Conservation (phyloP, 495 filamentous ascomycete genomes). For the Paragyromitra xinjiangensis region DNA sequence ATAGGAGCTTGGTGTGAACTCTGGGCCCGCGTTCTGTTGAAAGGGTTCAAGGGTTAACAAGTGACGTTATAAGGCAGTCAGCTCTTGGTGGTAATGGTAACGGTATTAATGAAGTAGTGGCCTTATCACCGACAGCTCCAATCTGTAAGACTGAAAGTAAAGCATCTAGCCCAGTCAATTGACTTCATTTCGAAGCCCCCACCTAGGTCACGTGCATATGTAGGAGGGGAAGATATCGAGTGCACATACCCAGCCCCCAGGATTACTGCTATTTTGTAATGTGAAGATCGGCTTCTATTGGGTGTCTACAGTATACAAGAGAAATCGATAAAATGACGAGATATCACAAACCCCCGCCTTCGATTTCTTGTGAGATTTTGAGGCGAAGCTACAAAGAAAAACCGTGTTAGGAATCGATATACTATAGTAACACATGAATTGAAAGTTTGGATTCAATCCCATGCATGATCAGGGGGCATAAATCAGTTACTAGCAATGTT, state of each 20-base stretch:
- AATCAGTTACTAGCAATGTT: too few species aligned
- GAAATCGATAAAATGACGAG: not conserved
- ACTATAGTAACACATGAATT: not conserved
- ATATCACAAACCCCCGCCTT: too few species aligned
- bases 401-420: not conserved
- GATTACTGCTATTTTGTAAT: not conserved
- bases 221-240: not conserved
- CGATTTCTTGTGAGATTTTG: too few species aligned
- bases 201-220: not conserved
- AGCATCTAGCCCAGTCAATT: not conserved
- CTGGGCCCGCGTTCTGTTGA: constrained; percentile 25
- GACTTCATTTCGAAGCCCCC: not conserved
- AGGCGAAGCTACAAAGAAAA: too few species aligned
- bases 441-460: not conserved
- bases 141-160: not conserved
- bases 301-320: not conserved
- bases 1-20: constrained; percentile 35
- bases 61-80: not conserved
- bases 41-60: constrained; percentile 14
- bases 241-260: not conserved
- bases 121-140: not conserved
- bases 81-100: constrained; percentile 3
- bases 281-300: not conserved
- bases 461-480: not conserved
- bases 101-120: not conserved